Base-by-base conservation (phyloP, 176 grass and related monocot species). In the Metroxylon sagu region DNA sequence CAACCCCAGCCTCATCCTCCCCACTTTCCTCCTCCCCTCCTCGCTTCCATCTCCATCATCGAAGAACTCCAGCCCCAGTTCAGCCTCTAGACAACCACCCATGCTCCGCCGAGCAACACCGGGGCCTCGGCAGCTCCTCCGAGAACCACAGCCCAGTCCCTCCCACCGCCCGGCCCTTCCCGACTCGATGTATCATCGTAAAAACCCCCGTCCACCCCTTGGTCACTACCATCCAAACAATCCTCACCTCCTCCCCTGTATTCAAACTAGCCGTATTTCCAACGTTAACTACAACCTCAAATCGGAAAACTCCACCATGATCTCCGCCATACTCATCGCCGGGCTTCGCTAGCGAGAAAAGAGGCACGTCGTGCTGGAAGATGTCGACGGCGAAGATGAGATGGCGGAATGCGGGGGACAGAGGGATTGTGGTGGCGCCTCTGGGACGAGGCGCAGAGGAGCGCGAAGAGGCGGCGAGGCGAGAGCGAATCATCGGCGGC, bases 1-100 rank as follows among this genome's bases (percentile, higher is more conserved):
- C 74, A 90, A 75, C 3, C 91, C 91, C 15, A 96, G n/a, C 54
- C 71, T 70, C 3, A 90, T 62, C 71, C 19, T 95, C 74, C 65
- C 68, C 49, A 89, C 35, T 60, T 25, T 71, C 4, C 53, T 83
- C 50, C 55, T 72, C 79, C 17, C 52, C 26, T 15, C 16, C 25
- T 26, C 26, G 23, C 19, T 35, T 2, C 57, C 79, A 52, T 56
- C 63, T 17, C 58, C 67, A 6, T 70, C 76, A 5, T 50, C 50
- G 6, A 3, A 29, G 19, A 90, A 54, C 56, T 80, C 80, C 3
- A 89, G 57, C 26, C 76, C 75, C 1, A 87, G 73, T 57, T 83
- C 68, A 16, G 91, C 67, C 16, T 86, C 75, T 19, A 85, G 31
- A 26, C 14, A 71, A 28, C 62, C 74, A 49, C 66, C 61, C 29